These are phyloP conservation scores for Mesembryanthemum crystallinum DNA, from an alignment of 148 eudicot genomes.

Conservation along the genomic window DNA sequence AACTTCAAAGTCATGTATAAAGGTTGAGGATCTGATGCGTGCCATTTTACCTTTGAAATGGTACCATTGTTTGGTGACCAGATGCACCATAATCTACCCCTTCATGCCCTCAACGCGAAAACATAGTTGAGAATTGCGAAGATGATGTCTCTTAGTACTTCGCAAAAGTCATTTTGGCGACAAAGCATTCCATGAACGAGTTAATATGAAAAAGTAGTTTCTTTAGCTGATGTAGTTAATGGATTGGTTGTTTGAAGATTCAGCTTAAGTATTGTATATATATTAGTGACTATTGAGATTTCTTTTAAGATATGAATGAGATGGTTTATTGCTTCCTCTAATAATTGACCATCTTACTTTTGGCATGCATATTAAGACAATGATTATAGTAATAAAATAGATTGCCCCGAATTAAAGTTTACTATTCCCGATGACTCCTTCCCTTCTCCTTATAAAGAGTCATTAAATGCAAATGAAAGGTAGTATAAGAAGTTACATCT, in stretches of 20 bases:
- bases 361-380: no score
- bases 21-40: neutral
- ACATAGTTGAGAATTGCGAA: neutral
- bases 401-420: no score
- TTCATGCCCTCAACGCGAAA: neutral
- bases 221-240: neutral
- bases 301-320: neutral
- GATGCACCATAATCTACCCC: neutral
- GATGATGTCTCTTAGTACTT: neutral
- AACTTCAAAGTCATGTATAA: neutral
- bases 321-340: no score
- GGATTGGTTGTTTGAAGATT: neutral
- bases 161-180: neutral
- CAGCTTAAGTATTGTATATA: neutral
- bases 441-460: no score
- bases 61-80: neutral
- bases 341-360: no score
- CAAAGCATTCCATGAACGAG: neutral
- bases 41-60: neutral
- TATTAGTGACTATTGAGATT: neutral
- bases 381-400: no score
- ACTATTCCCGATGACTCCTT: no score
- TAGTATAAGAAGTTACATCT: no score
- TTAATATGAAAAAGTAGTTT: neutral
- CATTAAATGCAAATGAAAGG: no score